Conservation (phyloP, 495 filamentous ascomycete genomes). For the Friedmanniomyces endolithicus region DNA sequence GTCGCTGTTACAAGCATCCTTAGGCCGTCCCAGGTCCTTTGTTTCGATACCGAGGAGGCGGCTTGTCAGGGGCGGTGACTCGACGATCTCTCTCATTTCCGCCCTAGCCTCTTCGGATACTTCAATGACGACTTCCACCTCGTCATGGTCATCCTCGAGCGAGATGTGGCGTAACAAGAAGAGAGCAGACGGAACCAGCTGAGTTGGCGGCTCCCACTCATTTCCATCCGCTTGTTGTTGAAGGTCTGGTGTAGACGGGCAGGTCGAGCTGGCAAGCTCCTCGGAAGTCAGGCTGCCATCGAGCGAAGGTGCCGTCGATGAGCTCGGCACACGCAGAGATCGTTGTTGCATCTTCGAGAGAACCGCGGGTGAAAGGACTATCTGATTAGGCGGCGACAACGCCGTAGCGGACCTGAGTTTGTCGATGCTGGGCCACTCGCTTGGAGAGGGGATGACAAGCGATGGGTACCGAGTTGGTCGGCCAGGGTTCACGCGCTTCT, state of each 20-base stretch:
- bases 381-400: slow-evolving; percentile 61
- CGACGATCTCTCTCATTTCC: slow-evolving; percentile 28
- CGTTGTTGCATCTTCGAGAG: slow-evolving; percentile 52
- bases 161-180: slow-evolving; percentile 67
- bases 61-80: slow-evolving; percentile 23
- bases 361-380: slow-evolving; percentile 63
- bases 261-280: slow-evolving; percentile 64
- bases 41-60: slow-evolving; percentile 19
- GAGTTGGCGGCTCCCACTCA: slow-evolving; percentile 49
- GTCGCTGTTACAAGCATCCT: slow-evolving; percentile 13
- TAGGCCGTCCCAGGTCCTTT: slow-evolving; percentile 16
- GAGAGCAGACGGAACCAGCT: slow-evolving; percentile 64
- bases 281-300: slow-evolving; percentile 81
- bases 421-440: slow-evolving; percentile 43
- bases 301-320: slow-evolving; percentile 73
- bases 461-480: slow-evolving; percentile 41
- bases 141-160: slow-evolving; percentile 38
- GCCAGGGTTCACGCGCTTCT: slow-evolving; percentile 34
- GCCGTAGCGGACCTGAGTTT: slow-evolving; percentile 36
- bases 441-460: slow-evolving; percentile 59
- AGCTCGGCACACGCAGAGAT: slow-evolving; percentile 45
- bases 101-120: slow-evolving; percentile 27
- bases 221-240: slow-evolving; percentile 42
- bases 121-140: slow-evolving; percentile 36
- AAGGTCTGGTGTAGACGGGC: slow-evolving; percentile 66